Base-by-base conservation (phyloP, 129 eudicot genomes). In the Centella asiatica region DNA sequence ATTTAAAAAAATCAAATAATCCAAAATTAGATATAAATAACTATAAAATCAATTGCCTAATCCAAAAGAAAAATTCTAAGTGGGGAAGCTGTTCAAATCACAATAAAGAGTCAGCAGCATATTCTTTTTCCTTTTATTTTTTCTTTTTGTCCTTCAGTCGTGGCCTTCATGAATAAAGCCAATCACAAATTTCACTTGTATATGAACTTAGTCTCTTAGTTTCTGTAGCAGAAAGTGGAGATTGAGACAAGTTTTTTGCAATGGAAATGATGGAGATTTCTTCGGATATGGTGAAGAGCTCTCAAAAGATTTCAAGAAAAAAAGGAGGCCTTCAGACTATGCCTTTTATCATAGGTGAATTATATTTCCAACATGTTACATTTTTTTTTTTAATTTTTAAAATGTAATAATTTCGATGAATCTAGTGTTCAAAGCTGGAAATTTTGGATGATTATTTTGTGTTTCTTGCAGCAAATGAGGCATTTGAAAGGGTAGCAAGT, bases 311-410 rank as follows among this genome's bases (percentile, higher is more conserved):
- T 1, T 32, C 54, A 2, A 50, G 26, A 31, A 45, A 52, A 28
- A 75, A 68, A 75, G 92, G 92, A 47, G 92, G 92, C 53, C 48
- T 84, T 51, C 72, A 59, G 39, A 80, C 92, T 70, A 84, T 84
- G 84, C 92, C 92, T 45, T 84, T 77, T 64, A 57, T 84, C 27
- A 80, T 84, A 71, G 84, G 92, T 80, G 27, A 50, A 29, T n/a
- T n/a, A n/a, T 44, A 7, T 19, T 6, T 57, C 22, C 42, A 24
- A 62, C 58, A 0, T 19, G 25, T 33, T 50, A 3, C 27, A 11
- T 37, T 0, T 2, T 29, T 57, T 23, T 25, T 10, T 1, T 4
- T 0, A 13, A 1, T 4, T n/a, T n/a, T n/a, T n/a, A 14, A 53
- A 54, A 28, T 15, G 5, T 25, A 0, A 9, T 2, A 13, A 33